Base-by-base conservation (phyloP, 768 basidiomycete genomes). In the Mycena sanguinolenta region DNA sequence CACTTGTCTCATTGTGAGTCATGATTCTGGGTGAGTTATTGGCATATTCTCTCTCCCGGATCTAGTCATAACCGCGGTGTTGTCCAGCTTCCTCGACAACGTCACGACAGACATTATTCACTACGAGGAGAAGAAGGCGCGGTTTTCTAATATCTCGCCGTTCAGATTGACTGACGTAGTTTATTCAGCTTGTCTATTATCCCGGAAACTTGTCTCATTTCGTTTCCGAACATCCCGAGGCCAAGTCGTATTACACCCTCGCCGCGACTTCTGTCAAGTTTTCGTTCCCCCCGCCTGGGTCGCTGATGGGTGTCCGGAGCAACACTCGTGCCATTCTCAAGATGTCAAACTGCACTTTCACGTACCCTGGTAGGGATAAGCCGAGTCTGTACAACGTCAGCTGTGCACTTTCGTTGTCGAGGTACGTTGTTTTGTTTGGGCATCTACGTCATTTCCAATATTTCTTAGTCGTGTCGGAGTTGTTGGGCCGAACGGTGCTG, bases 71-170 rank as follows among this genome's bases (percentile, higher is more conserved):
- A 58, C 55, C 16, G 60, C 70, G 9, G 25, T 44, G n/a, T 25
- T 52, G 42, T 69, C 23, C 63, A 95, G 93, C 67, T 99, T 99
- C 85, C 85, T 99, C 76, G 97, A 98, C 84, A 92, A 93, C 81
- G 91, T 98, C 63, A 97, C 96, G 67, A 95, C 97, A 73, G 96
- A 98, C 82, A 95, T 98, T 77, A 96, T 98, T 72, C 97, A 98
- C 84, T 99, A 98, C 83, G 96, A 98, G 84, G 83, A 84, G 64
- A 99, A 99, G 85, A 97, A 96, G 87, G 93, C 89, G 66, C 28
- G 73, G 55, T 50, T 50, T 2, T 67, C 13, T 61, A 69, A 72
- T 74, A 63, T 55, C 50, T 42, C 28, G 69, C 65, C 59, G 53
- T 72, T 49, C 38, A 61, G 54, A 65, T 74, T 60, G 44, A 66